These are phyloP conservation scores for Penicillium fuscoglaucum DNA, from an alignment of 2,329 filamentous ascomycete genomes.

Conservation along the genomic window DNA sequence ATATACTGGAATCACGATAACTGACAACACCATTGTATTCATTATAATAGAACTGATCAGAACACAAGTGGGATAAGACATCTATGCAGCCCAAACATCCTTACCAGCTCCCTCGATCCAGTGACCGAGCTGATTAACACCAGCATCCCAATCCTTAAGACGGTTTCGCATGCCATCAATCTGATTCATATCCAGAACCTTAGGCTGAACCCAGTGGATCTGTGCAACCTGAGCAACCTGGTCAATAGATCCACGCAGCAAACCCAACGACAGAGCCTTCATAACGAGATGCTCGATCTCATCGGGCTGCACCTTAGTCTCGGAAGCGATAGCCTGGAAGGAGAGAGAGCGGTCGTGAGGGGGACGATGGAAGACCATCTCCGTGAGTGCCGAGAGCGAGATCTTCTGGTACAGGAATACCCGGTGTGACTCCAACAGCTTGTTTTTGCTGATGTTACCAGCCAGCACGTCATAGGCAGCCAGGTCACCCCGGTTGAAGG, in stretches of 20 bases:
- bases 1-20: background rate
- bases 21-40: slow-evolving; percentile 18
- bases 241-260: slow-evolving; percentile 89
- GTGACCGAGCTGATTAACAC: slow-evolving; percentile 92
- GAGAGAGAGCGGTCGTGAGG: slow-evolving; percentile 95
- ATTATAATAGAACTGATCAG: slow-evolving; percentile 24
- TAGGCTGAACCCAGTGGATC: slow-evolving; percentile 98
- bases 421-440: slow-evolving; percentile 75
- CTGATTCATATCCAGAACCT: slow-evolving; percentile 93
- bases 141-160: slow-evolving; percentile 91
- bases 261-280: slow-evolving; percentile 94
- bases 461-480: slow-evolving; percentile 80
- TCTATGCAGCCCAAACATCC: slow-evolving; percentile 88
- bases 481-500: slow-evolving; percentile 94
- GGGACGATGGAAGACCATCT: slow-evolving; percentile 92
- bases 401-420: slow-evolving; percentile 95
- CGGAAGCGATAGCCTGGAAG: slow-evolving; percentile 80
- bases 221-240: slow-evolving; percentile 92
- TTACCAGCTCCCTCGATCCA: slow-evolving; percentile 94
- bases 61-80: slow-evolving; percentile 9
- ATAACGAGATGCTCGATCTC: slow-evolving; percentile 98
- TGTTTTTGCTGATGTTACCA: slow-evolving; percentile 76
- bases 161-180: slow-evolving; percentile 88
- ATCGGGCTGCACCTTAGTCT: slow-evolving; percentile 86
- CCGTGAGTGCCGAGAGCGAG: slow-evolving; percentile 90